Evolutionary conservation across 805 yeast genomes (phyloP), one percentile per base, ranked within the genome.

Genomic region (Myxozyma vanderwaltii): DNA sequence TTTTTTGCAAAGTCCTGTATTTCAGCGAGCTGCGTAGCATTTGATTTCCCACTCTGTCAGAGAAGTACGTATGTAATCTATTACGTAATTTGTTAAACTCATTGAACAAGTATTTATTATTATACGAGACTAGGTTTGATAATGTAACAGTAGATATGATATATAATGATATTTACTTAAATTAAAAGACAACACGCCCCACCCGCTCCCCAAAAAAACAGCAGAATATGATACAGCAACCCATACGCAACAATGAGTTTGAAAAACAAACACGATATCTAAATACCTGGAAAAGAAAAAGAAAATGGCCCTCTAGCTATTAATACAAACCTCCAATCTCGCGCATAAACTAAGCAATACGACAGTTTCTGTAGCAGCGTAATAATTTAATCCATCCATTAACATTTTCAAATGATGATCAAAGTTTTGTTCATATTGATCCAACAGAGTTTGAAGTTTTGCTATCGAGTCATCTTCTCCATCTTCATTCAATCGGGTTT

Each of bases 301-400:
- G n/a, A n/a, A n/a, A n/a, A n/a, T n/a, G n/a, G n/a, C n/a, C 33
- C n/a, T 4, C 13, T 27, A 48, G 26, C 4, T 41, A 43, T 39
- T 49, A 36, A 62, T 60, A 38, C 65, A 62, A 10, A 62, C 65
- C 33, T 63, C 66, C 50, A 80, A 68, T 40, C 79, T 69, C 46
- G 78, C 80, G 54, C 77, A 74, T 41, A 80, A 69, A 23, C 73
- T 72, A 49, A 78, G 67, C 49, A 80, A 69, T 48, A 70, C 76
- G 46, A 77, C 74, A 43, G 78, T 77, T 51, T 80, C 82, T 1
- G 74, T 68, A 35, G 79, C 81, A 2, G 82, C 82, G 55, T 68
- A 71, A 24, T 70, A 73, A 56, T 76, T 75, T 50, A 80, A 66
- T 7, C 75, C 73, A 5, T 71, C 70, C 67, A 80, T 76, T 56